Percentiles rank a stretch among this genome's conserved stretches.
These are phyloP conservation scores for Cercospora zeae-maydis DNA, from an alignment of 2,329 filamentous ascomycete genomes.

Conservation along the genomic window DNA sequence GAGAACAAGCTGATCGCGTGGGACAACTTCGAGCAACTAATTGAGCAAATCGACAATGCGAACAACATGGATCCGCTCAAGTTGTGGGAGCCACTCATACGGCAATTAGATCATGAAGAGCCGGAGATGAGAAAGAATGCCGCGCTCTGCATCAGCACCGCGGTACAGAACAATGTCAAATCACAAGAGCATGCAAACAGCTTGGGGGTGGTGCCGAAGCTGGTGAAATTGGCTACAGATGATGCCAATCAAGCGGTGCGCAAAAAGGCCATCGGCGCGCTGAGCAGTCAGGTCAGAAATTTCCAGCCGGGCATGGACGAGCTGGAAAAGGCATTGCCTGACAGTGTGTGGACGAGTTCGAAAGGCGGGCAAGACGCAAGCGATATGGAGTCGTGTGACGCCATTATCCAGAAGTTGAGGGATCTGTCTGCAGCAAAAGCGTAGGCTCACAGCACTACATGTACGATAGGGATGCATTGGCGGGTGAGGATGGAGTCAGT, in stretches of 20 bases:
- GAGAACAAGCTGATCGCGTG: constrained; percentile 79
- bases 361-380: constrained; percentile 67
- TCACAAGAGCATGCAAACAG: constrained; percentile 69
- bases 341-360: constrained; percentile 52
- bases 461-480: not conserved
- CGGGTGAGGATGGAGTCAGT: not conserved
- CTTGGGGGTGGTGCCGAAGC: constrained; percentile 63
- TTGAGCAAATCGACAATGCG: constrained; percentile 92
- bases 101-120: constrained; percentile 65
- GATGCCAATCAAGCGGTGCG: constrained; percentile 63
- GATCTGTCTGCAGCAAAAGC: constrained; percentile 26
- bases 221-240: constrained; percentile 63
- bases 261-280: constrained; percentile 83
- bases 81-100: constrained; percentile 77
- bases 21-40: constrained; percentile 91
- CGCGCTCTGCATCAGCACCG: constrained; percentile 91
- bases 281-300: constrained; percentile 83
- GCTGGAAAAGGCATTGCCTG: constrained; percentile 63
- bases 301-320: constrained; percentile 72
- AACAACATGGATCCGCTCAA: constrained; percentile 80
- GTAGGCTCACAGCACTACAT: constrained; percentile 3
- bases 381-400: constrained; percentile 83
- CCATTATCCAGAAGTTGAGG: constrained; percentile 34
- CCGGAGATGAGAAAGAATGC: constrained; percentile 75
- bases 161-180: constrained; percentile 91